A percentile compares a stretch with the other conserved stretches of the same genome.
phyloP scores from a whole-genome alignment of 495 filamentous ascomycete genomes.

The Cenococcum geophilum region DNA sequence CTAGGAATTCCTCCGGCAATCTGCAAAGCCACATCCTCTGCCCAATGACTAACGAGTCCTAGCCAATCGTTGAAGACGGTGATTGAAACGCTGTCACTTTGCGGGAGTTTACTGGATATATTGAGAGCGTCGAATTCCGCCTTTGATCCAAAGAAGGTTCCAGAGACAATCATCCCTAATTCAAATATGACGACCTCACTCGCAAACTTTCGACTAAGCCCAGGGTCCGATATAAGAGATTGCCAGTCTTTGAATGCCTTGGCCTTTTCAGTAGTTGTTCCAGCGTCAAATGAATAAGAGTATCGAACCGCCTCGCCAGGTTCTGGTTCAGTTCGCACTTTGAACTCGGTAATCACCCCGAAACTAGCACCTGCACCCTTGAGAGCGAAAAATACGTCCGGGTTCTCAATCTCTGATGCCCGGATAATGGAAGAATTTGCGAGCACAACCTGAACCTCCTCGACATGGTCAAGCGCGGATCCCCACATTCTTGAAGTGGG shows the following conservation, averaged over 20 bases:
- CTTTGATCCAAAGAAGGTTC: conserved; percentile 42
- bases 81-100: conserved; percentile 32
- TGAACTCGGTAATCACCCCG: conserved; percentile 48
- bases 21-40: conserved; percentile 40
- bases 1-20: conserved; percentile 37
- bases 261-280: conserved; percentile 32
- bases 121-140: conserved; percentile 40
- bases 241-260: conserved; percentile 42
- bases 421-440: conserved; percentile 34
- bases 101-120: conserved; percentile 36
- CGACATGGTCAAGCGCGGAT: conserved; percentile 46
- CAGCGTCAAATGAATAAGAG: conserved; percentile 40
- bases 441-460: conserved; percentile 42
- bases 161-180: conserved; percentile 36
- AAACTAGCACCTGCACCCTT: conserved; percentile 45
- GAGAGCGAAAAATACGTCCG: conserved; percentile 38
- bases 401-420: conserved; percentile 16
- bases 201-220: conserved; percentile 50
- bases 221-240: conserved; percentile 38
- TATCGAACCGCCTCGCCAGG: conserved; percentile 39
- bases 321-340: conserved; percentile 40
- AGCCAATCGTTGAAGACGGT: conserved; percentile 52
- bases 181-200: conserved; percentile 36
- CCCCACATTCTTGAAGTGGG: conserved; percentile 55
- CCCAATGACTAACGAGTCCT: conserved; percentile 45